phyloP scores from a whole-genome alignment of 73 alveolate species.

The Uronychia setigera region DNA sequence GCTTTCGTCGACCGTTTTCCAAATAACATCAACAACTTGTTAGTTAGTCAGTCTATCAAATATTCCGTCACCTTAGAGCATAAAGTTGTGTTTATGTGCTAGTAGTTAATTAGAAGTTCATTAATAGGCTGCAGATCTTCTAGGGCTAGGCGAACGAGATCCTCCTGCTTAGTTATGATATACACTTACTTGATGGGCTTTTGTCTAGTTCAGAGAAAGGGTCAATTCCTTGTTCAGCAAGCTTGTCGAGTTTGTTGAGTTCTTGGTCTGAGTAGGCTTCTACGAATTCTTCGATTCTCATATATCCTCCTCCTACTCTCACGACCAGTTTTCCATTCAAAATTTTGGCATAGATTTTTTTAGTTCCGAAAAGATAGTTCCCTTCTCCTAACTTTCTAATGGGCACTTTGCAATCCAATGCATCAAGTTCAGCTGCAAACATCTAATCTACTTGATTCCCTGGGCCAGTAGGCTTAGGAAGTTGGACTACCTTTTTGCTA shows the following conservation, averaged over 20 bases:
- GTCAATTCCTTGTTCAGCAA: constrained; percentile 14
- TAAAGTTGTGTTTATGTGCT: too few species aligned
- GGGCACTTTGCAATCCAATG: neutral
- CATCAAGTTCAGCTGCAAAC: neutral
- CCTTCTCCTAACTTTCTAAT: constrained; percentile 16
- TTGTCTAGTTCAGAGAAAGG: neutral
- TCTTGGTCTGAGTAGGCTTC: constrained; percentile 21
- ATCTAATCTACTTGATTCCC: neutral
- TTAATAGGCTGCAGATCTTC: neutral
- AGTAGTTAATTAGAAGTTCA: neutral
- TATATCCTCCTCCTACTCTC: constrained; percentile 60
- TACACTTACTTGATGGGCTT: neutral
- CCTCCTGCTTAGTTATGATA: neutral
- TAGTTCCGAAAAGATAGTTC: constrained; percentile 23
- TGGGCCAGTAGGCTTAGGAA: neutral
- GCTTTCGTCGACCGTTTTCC: too few species aligned
- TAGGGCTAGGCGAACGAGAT: neutral
- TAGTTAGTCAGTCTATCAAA: too few species aligned
- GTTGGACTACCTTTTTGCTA: neutral
- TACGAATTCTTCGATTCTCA: constrained; percentile 44
- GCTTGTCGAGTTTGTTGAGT: constrained; percentile 21
- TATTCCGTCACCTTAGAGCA: too few species aligned
- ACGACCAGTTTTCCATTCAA: constrained; percentile 29
- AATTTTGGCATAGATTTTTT: constrained; percentile 29
- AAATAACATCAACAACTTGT: too few species aligned